These are phyloP conservation scores for Leucocoprinus birnbaumii DNA, from an alignment of 768 basidiomycete species.

Conservation along the genomic window DNA sequence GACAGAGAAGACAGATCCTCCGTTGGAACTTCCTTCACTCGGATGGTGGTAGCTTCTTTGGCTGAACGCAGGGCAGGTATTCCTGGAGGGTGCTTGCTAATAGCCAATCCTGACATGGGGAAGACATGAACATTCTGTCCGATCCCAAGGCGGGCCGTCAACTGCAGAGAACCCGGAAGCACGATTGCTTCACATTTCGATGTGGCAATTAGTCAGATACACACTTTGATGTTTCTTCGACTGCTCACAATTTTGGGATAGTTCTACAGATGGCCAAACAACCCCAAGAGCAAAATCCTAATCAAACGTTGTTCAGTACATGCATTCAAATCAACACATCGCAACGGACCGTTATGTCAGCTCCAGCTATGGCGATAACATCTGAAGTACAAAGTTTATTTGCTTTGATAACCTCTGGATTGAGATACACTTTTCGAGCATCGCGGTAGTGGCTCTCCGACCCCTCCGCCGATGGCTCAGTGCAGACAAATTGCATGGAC, in stretches of 20 bases:
- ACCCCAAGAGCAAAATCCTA: conserved; percentile 67
- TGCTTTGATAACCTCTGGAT: conserved; percentile 57
- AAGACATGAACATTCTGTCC: conserved; percentile 47
- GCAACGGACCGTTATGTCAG: conserved; percentile 23
- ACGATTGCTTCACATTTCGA: conserved; percentile 41
- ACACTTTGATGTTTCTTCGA: conserved; percentile 13
- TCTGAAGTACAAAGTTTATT: conserved; percentile 69
- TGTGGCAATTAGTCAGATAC: neutral
- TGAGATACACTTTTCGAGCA: conserved; percentile 60
- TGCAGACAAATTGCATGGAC: conserved; percentile 38
- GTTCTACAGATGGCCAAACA: conserved; percentile 72
- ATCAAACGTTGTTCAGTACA: neutral
- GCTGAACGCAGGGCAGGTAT: conserved; percentile 48
- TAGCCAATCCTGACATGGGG: conserved; percentile 38
- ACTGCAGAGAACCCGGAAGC: conserved; percentile 52
- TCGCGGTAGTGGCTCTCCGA: conserved; percentile 36
- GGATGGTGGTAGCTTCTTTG: conserved; percentile 50
- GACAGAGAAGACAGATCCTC: conserved; percentile 9
- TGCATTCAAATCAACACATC: neutral
- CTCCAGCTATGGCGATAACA: conserved; percentile 51
- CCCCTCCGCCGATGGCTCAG: conserved; percentile 29
- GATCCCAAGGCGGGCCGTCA: conserved; percentile 56
- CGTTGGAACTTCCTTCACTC: conserved; percentile 44
- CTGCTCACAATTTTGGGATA: conserved; percentile 55
- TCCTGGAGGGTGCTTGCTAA: conserved; percentile 35